phyloP scores from a whole-genome alignment of 768 basidiomycete genomes.

The Pluteus cervinus region DNA sequence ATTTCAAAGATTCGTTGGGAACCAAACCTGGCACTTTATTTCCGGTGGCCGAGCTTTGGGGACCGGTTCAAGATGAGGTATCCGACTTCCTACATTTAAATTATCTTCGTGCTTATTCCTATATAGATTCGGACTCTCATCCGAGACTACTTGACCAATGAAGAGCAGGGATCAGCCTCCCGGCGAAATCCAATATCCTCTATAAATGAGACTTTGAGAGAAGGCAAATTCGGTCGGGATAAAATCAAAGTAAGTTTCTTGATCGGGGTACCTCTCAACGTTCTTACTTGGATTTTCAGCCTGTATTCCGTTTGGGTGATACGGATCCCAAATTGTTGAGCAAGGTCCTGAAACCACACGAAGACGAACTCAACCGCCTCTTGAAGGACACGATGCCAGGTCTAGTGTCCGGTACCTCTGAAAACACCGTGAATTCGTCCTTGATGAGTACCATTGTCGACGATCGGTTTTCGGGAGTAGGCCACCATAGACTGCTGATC shows the following conservation, averaged over 20 bases:
- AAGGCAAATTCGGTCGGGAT: constrained; percentile 75
- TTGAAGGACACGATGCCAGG: constrained; percentile 93
- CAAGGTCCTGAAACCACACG: constrained; percentile 66
- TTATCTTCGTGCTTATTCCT: constrained; percentile 3
- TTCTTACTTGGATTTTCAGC: constrained; percentile 33
- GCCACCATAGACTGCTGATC: constrained; percentile 81
- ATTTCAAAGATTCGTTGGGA: constrained; percentile 84
- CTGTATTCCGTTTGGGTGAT: constrained; percentile 87
- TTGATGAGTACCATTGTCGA: constrained; percentile 58
- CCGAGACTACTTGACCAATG: constrained; percentile 88
- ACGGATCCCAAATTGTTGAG: constrained; percentile 71
- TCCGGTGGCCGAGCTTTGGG: constrained; percentile 84
- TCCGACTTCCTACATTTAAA: constrained; percentile 8
- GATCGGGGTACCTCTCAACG: background rate
- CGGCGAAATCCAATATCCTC: constrained; percentile 87
- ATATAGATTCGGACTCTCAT: constrained; percentile 75
- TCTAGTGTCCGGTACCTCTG: constrained; percentile 66
- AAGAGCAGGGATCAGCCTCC: constrained; percentile 71
- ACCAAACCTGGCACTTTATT: constrained; percentile 73
- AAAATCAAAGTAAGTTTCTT: constrained; percentile 56
- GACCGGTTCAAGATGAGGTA: constrained; percentile 86
- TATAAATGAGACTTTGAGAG: constrained; percentile 89
- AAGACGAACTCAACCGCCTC: constrained; percentile 78
- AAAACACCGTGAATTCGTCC: constrained; percentile 47
- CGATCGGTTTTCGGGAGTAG: constrained; percentile 65